Percentiles rank a stretch among this genome's conserved stretches.
These are phyloP conservation scores for Zizania palustris DNA, from an alignment of 202 grass and related monocot species.

Conservation along the genomic window DNA sequence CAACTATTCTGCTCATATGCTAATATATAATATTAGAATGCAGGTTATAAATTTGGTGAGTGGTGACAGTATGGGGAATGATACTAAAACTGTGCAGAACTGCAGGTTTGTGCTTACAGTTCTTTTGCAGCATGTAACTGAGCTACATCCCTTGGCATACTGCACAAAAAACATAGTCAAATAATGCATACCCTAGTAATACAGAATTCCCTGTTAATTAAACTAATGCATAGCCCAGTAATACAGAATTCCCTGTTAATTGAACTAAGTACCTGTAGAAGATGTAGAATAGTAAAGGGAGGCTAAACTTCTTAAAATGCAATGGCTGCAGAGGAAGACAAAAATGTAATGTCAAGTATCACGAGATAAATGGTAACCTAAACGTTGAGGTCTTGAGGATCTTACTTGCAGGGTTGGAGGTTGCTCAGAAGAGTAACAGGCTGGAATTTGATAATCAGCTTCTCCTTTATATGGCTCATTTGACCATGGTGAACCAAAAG, in stretches of 20 bases:
- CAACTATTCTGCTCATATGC: neutral
- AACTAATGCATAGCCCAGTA: conserved; percentile 32
- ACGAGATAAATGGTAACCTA: conserved; percentile 15
- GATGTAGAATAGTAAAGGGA: conserved; percentile 84
- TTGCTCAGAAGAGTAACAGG: conserved; percentile 73
- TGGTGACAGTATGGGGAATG: neutral
- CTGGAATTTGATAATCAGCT: conserved; percentile 73
- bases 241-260: conserved; percentile 39
- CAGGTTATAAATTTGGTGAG: neutral
- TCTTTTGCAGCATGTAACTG: conserved; percentile 87
- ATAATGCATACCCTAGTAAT: conserved; percentile 34
- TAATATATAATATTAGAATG: neutral
- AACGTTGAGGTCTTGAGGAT: conserved; percentile 27
- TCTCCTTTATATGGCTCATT: conserved; percentile 76
- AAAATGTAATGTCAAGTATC: conserved; percentile 29
- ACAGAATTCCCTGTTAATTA: conserved; percentile 36
- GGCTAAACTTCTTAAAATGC: conserved; percentile 79
- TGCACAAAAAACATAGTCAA: conserved; percentile 55
- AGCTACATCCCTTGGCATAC: conserved; percentile 91
- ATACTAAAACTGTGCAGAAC: conserved; percentile 6
- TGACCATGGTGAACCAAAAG: conserved; percentile 92
- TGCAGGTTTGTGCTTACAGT: conserved; percentile 61
- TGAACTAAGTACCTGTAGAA: conserved; percentile 78
- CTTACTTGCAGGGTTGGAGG: conserved; percentile 78
- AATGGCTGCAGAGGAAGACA: conserved; percentile 56